phyloP scores from a whole-genome alignment of 306 rosid species.

The Betula pendula region DNA sequence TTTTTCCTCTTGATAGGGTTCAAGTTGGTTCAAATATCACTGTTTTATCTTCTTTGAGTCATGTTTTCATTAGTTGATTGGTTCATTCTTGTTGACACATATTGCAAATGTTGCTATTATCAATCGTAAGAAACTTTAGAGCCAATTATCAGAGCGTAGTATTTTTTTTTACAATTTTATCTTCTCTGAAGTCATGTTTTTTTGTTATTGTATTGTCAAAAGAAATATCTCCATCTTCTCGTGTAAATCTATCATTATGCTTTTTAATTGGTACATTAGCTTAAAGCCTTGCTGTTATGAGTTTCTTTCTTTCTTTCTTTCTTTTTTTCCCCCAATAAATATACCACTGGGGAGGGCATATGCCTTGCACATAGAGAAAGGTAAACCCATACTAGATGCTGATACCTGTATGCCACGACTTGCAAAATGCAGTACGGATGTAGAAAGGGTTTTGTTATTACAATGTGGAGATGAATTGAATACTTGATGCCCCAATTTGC shows the following conservation, averaged over 20 bases:
- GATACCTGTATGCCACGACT: background rate
- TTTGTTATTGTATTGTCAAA: background rate
- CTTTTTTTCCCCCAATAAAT: background rate
- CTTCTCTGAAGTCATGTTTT: background rate
- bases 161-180: background rate
- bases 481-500: background rate
- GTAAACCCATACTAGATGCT: background rate
- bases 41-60: background rate
- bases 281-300: background rate
- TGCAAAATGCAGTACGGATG: background rate
- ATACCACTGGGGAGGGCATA: background rate
- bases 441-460: background rate
- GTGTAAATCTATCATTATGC: background rate
- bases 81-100: background rate
- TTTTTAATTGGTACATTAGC: background rate
- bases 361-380: background rate
- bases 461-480: background rate
- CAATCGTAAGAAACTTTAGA: background rate
- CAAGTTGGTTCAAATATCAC: background rate
- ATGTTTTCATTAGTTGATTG: background rate
- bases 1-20: background rate
- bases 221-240: background rate
- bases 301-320: background rate
- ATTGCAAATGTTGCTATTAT: background rate
- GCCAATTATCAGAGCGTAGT: background rate